Evolutionary conservation across 345 rosid genomes (phyloP), one percentile per base, ranked within the genome.

Genomic region (Leavenworthia alabamica): DNA sequence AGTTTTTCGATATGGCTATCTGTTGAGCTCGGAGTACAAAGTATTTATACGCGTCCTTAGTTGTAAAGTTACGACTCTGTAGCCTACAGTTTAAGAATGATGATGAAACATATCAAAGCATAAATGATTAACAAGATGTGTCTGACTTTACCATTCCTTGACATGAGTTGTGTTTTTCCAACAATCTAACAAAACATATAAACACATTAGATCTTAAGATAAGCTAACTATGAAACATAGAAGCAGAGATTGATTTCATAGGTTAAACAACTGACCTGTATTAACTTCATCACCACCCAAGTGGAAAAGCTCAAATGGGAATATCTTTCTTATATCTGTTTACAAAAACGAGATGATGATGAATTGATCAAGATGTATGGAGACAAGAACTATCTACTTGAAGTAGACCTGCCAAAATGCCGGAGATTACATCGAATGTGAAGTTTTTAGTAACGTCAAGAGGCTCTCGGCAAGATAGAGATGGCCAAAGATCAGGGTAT

Each of bases 211-310:
- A 13, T n/a, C 41, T 37, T 13, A 37, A n/a, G 14, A 11, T 22
- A 11, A 49, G 17, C 5, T n/a, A 33, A 32, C 23, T 20, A 53
- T 3, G 33, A 36, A 48, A 63, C 17, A 12, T 2, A 3, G 58
- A 71, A 33, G 50, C 36, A 58, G 66, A 10, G 16, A 53, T 4
- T 35, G 16, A 53, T 6, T 35, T 14, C 20, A 65, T 32, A 20
- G 15, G 20, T 24, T 15, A 45, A 28, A 54, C 28, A 31, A 75
- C 83, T 41, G 22, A 92, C 97, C 89, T 64, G 97, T 79, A 54
- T 93, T 73, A 55, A 93, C 97, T 78, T 93, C 99, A 70, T 93
- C 99, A 52, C 99, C 99, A 40, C 99, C 99, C 77, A 93, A 79
- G 83, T 93, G 99, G 75, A 93, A 82, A 61, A 93, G 82, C 84